These are phyloP conservation scores for Goniomonas avonlea DNA, from an alignment of 78 protist genomes.

Conservation along the genomic window DNA sequence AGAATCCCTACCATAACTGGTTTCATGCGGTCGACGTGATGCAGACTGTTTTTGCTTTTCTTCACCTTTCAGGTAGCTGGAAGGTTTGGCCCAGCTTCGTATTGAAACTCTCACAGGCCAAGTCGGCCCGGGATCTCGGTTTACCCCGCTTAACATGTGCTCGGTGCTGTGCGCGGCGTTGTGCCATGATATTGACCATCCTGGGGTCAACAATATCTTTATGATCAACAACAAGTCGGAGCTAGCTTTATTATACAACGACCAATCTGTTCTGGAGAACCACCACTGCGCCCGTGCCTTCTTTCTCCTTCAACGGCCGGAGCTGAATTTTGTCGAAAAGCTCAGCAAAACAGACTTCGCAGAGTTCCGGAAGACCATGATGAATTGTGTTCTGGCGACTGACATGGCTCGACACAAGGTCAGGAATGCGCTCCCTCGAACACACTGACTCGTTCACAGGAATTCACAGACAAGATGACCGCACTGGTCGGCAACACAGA, in stretches of 20 bases:
- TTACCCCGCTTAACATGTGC: too few relatives aligned
- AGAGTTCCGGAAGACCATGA: neutral
- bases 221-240: neutral
- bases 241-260: constrained; percentile 30
- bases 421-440: too few relatives aligned
- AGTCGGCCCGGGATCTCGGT: too few relatives aligned
- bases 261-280: constrained; percentile 28
- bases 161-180: neutral
- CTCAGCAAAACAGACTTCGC: neutral
- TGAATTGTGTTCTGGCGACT: neutral
- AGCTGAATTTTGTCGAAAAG: neutral
- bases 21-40: constrained; percentile 37
- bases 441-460: too few relatives aligned
- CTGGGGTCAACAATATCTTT: constrained; percentile 27
- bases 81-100: neutral
- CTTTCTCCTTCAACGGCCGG: neutral
- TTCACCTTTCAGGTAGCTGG: too few relatives aligned
- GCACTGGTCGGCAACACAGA: too few relatives aligned
- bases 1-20: constrained; percentile 38
- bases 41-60: constrained; percentile 8
- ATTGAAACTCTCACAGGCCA: too few relatives aligned
- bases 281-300: constrained; percentile 24
- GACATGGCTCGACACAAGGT: neutral
- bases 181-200: constrained; percentile 32
- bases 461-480: too few relatives aligned